A percentile compares a stretch with the other conserved stretches of the same genome.
Evolutionary conservation across 108 stramenopile genomes (phyloP).

Genomic region (Stephanodiscus minutulus): DNA sequence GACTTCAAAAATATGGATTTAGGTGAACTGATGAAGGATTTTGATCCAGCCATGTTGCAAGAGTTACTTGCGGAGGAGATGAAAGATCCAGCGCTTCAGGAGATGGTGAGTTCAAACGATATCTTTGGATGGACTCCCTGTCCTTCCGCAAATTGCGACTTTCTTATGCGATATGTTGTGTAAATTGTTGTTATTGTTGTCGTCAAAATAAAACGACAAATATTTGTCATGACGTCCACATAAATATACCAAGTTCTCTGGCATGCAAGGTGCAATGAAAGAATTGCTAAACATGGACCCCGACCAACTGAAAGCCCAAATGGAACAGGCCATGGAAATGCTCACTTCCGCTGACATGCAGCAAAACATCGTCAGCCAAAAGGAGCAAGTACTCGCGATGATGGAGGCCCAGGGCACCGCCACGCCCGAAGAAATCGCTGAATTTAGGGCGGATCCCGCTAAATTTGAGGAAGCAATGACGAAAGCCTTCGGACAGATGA

Average conservation of each 20-base stretch:
- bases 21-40: conserved; percentile 26
- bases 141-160: not conserved
- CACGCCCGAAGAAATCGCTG: conserved; percentile 64
- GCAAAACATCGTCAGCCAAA: conserved; percentile 55
- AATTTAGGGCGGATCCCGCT: conserved; percentile 71
- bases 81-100: conserved; percentile 56
- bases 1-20: conserved; percentile 23
- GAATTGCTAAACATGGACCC: conserved; percentile 76
- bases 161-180: not conserved
- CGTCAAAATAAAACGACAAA: not conserved
- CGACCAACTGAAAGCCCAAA: conserved; percentile 70
- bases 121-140: not conserved
- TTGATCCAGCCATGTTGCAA: conserved; percentile 24
- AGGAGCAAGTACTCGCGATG: conserved; percentile 68
- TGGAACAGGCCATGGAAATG: conserved; percentile 81
- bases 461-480: conserved; percentile 82
- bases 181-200: not conserved
- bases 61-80: conserved; percentile 20
- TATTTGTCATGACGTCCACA: not conserved
- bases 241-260: conserved; percentile 17
- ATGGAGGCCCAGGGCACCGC: conserved; percentile 71
- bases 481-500: conserved; percentile 72
- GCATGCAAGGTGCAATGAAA: conserved; percentile 63
- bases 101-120: conserved; percentile 48
- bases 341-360: conserved; percentile 46